These are phyloP conservation scores for Starmerella scarabaei DNA, from an alignment of 805 yeast species.

Conservation along the genomic window DNA sequence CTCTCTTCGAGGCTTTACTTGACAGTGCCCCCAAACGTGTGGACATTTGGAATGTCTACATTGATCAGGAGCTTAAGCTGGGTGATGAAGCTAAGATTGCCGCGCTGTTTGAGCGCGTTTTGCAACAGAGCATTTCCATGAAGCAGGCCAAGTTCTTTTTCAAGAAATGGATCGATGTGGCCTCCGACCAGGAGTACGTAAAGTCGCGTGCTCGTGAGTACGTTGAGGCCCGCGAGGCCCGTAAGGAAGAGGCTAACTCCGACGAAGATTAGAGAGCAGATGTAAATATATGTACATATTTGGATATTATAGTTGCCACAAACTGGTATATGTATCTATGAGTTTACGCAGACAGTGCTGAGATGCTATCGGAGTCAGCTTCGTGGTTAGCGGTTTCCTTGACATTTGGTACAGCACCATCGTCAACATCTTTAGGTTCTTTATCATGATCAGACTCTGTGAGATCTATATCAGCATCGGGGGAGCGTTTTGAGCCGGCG, in stretches of 20 bases:
- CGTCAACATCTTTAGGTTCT: too few relatives aligned
- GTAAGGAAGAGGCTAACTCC: not conserved
- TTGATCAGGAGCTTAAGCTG: slow-evolving; percentile 79
- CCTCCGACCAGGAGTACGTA: slow-evolving; percentile 68
- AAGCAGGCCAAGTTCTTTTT: slow-evolving; percentile 93
- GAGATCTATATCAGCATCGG: not conserved
- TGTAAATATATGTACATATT: too few relatives aligned
- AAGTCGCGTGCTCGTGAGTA: slow-evolving; percentile 83
- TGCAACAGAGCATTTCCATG: slow-evolving; percentile 50
- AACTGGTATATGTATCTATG: not conserved
- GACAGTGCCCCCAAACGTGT: slow-evolving; percentile 83
- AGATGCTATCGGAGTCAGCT: not conserved
- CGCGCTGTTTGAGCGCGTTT: slow-evolving; percentile 69
- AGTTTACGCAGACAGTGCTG: not conserved
- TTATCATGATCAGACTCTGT: not conserved
- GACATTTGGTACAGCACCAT: too few relatives aligned
- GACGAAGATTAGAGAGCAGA: slow-evolving; percentile 1
- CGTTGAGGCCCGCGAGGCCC: slow-evolving; percentile 30
- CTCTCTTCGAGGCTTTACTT: slow-evolving; percentile 82
- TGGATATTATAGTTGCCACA: too few relatives aligned
- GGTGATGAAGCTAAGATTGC: slow-evolving; percentile 53
- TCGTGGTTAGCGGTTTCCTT: too few relatives aligned
- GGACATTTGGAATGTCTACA: slow-evolving; percentile 89
- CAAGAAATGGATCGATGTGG: slow-evolving; percentile 78
- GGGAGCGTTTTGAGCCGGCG: not conserved